Conservation (phyloP, 2,329 filamentous ascomycete genomes). For the Talaromyces pinophilus region DNA sequence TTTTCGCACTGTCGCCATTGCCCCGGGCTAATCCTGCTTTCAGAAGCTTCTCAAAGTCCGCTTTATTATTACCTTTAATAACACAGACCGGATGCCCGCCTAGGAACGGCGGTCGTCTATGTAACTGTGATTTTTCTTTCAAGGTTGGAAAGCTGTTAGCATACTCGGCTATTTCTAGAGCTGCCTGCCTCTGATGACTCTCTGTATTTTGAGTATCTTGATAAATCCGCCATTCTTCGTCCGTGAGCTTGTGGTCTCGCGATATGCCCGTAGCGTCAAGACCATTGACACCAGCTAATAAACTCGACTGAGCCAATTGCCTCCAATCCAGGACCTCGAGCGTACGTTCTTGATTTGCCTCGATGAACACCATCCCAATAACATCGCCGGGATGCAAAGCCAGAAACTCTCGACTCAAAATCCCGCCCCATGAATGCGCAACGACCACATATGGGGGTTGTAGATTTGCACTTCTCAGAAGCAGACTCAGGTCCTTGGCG, state of each 20-base stretch:
- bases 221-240: neutral
- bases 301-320: neutral
- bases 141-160: neutral
- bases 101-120: neutral
- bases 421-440: constrained; percentile 15
- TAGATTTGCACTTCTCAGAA: neutral
- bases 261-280: neutral
- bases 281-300: neutral
- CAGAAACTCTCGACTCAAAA: constrained; percentile 8
- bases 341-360: constrained; percentile 7
- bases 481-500: neutral
- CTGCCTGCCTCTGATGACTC: neutral
- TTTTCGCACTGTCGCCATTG: neutral
- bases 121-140: neutral
- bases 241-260: neutral
- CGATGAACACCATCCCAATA: neutral
- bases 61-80: neutral
- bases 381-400: neutral
- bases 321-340: neutral
- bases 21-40: neutral
- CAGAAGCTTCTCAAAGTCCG: neutral
- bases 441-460: neutral
- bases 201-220: neutral
- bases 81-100: neutral
- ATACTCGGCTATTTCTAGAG: neutral